phyloP scores from a whole-genome alignment of 1,284 basidiomycete species.

The Malassezia sympodialis region DNA sequence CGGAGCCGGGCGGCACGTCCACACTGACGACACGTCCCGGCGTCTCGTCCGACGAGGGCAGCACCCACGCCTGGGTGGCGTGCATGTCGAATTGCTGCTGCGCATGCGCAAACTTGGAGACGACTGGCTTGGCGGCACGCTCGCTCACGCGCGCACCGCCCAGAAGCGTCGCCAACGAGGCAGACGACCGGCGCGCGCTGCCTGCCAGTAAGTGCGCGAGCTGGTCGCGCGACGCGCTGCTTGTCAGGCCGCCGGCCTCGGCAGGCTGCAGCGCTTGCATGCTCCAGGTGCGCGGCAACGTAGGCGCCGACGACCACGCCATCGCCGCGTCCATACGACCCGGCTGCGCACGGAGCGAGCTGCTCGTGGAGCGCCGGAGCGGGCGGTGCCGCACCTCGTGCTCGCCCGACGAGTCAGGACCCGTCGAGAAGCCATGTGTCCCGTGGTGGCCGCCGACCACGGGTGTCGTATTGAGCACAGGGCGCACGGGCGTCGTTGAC shows the following conservation, averaged over 20 bases:
- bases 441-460: not conserved
- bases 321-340: not conserved
- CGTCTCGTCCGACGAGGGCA: not conserved
- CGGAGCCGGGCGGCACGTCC: constrained; percentile 11
- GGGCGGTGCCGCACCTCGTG: not conserved
- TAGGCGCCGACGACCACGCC: not conserved
- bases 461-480: constrained; percentile 3
- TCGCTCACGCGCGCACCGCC: not conserved
- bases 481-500: not conserved
- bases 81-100: not conserved
- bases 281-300: not conserved
- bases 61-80: not conserved
- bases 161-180: constrained; percentile 7
- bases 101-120: constrained; percentile 15
- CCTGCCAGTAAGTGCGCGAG: constrained; percentile 5
- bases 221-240: constrained; percentile 6
- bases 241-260: not conserved
- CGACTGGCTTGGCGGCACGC: constrained; percentile 11
- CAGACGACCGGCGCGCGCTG: not conserved
- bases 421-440: not conserved
- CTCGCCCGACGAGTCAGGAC: not conserved
- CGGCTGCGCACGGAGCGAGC: not conserved
- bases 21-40: constrained; percentile 10
- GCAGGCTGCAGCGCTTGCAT: not conserved
- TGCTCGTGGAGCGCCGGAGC: not conserved